phyloP scores from a whole-genome alignment of 2,329 filamentous ascomycete genomes.

The Kalmusia sp. region DNA sequence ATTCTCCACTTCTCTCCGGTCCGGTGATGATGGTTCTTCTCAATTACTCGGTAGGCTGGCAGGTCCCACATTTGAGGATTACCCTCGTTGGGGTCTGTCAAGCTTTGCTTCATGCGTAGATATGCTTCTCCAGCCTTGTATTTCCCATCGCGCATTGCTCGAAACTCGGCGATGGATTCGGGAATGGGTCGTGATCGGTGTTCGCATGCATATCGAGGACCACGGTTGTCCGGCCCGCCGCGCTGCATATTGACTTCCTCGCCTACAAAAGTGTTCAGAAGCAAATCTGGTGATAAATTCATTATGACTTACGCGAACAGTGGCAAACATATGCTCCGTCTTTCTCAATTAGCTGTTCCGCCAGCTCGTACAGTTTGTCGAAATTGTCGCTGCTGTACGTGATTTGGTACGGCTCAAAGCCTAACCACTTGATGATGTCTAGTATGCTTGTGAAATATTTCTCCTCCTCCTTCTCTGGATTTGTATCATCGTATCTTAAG shows the following conservation, averaged over 20 bases:
- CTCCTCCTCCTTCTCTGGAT: slow-evolving; percentile 91
- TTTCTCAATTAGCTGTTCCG: slow-evolving; percentile 79
- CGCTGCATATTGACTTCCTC: slow-evolving; percentile 86
- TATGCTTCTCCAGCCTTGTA: slow-evolving; percentile 86
- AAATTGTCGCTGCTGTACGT: slow-evolving; percentile 94
- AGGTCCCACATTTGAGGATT: slow-evolving; percentile 98
- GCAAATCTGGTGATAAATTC: not conserved
- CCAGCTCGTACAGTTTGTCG: slow-evolving; percentile 83
- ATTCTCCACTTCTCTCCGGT: slow-evolving; percentile 88
- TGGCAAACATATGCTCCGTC: slow-evolving; percentile 83
- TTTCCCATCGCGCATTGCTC: slow-evolving; percentile 89
- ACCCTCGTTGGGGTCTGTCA: slow-evolving; percentile 66
- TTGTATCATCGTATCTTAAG: slow-evolving; percentile 90
- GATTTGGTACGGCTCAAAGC: slow-evolving; percentile 78
- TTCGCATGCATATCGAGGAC: slow-evolving; percentile 77
- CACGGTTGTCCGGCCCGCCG: slow-evolving; percentile 74
- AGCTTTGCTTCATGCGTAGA: slow-evolving; percentile 90
- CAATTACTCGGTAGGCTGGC: slow-evolving; percentile 84
- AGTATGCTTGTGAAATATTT: slow-evolving; percentile 88
- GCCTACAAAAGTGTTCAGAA: slow-evolving; percentile 55
- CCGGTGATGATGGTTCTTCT: slow-evolving; percentile 75
- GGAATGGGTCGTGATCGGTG: slow-evolving; percentile 79
- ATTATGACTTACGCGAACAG: slow-evolving; percentile 64
- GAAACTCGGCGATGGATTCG: slow-evolving; percentile 81
- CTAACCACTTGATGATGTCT: slow-evolving; percentile 86